Conservation (phyloP, 1,139 yeast genomes). For the Groenewaldozyma auringiensis region DNA sequence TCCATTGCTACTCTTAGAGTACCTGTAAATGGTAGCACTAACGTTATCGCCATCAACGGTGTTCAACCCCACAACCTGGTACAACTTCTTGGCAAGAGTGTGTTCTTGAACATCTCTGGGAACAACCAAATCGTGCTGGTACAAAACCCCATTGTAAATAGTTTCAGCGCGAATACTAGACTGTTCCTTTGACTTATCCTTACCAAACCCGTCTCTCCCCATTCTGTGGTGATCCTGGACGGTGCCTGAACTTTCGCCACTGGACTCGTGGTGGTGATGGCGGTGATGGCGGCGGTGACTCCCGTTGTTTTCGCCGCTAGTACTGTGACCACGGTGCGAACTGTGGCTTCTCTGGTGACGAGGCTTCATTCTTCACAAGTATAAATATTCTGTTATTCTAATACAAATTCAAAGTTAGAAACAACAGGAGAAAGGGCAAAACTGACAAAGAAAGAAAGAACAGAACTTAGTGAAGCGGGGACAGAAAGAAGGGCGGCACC, state of each 20-base stretch:
- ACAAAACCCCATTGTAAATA: not conserved
- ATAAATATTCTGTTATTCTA: too few species aligned
- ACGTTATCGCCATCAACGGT: not conserved
- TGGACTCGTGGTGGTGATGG: not conserved
- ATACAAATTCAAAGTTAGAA: too few species aligned
- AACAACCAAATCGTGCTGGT: conserved; percentile 30
- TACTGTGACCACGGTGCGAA: not conserved
- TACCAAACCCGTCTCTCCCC: too few species aligned
- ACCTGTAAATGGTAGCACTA: conserved; percentile 14
- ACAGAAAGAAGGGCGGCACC: too few species aligned
- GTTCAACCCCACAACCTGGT: conserved; percentile 4
- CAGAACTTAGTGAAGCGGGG: too few species aligned
- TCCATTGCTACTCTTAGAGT: conserved; percentile 28
- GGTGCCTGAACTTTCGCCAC: too few species aligned
- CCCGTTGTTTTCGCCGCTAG: too few species aligned
- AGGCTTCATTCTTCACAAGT: not conserved
- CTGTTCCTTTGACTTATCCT: not conserved
- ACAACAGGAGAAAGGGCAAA: too few species aligned
- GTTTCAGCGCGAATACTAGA: not conserved
- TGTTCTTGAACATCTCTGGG: conserved; percentile 24
- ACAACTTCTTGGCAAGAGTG: conserved; percentile 5
- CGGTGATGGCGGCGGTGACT: not conserved
- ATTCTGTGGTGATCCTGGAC: too few species aligned
- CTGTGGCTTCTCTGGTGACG: not conserved
- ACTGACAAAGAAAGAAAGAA: too few species aligned